Conservation (phyloP, 768 basidiomycete genomes). For the Pleurotus sapidus region DNA sequence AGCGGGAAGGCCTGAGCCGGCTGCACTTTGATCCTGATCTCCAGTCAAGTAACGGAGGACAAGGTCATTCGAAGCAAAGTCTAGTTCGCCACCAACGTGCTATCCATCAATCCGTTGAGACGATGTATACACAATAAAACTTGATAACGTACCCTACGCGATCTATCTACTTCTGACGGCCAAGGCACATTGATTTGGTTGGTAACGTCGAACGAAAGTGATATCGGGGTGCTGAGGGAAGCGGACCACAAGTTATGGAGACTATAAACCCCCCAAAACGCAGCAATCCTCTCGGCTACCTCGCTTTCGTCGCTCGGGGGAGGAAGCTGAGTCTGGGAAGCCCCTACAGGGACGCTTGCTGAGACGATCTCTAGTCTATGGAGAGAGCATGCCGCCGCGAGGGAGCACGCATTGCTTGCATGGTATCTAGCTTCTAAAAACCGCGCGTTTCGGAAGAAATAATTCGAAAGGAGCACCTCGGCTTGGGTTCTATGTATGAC, state of each 20-base stretch:
- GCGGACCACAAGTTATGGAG: slow-evolving; percentile 16
- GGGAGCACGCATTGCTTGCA: slow-evolving; percentile 12
- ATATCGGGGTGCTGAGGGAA: background rate
- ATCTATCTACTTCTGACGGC: slow-evolving; percentile 39
- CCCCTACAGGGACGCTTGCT: background rate
- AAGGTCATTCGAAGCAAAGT: slow-evolving; percentile 15
- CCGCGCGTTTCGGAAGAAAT: slow-evolving; percentile 19
- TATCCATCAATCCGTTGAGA: background rate
- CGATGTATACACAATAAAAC: background rate
- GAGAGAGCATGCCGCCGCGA: slow-evolving; percentile 13
- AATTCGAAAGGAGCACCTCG: slow-evolving; percentile 42
- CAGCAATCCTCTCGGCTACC: slow-evolving; percentile 15
- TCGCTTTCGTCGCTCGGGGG: slow-evolving; percentile 13
- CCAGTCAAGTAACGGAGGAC: slow-evolving; percentile 23
- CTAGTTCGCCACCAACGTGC: background rate
- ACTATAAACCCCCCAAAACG: slow-evolving; percentile 17
- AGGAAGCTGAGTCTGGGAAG: background rate
- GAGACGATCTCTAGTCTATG: slow-evolving; percentile 11
- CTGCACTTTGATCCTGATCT: slow-evolving; percentile 20
- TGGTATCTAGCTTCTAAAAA: slow-evolving; percentile 16
- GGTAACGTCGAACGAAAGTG: slow-evolving; percentile 42
- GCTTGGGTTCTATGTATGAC: slow-evolving; percentile 35
- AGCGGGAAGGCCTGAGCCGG: slow-evolving; percentile 15
- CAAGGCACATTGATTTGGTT: slow-evolving; percentile 51
- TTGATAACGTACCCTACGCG: slow-evolving; percentile 28